A percentile compares a stretch with the other conserved stretches of the same genome.
Conservation (phyloP, 2,329 filamentous ascomycete species). For the Lecanicillium sp. region DNA sequence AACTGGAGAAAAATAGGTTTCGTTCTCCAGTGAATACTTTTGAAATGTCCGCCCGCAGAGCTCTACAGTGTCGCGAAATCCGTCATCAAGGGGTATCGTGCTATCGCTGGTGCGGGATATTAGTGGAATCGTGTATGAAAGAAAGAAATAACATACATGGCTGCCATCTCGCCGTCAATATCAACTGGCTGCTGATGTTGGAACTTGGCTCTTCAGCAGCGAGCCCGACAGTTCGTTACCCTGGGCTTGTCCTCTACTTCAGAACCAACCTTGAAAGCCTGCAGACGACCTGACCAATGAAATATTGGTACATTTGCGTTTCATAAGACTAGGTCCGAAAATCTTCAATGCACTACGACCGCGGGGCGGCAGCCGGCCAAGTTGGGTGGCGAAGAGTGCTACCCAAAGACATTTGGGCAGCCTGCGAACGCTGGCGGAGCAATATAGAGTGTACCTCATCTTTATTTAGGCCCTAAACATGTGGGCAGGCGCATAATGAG, state of each 20-base stretch:
- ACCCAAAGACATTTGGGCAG: neutral
- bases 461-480: neutral
- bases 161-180: neutral
- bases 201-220: neutral
- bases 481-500: neutral
- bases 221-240: neutral
- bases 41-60: conserved; percentile 62
- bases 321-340: too few species aligned
- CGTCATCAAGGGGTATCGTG: conserved; percentile 50
- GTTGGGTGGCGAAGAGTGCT: neutral
- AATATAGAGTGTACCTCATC: neutral
- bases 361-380: neutral
- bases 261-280: neutral
- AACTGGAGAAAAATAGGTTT: conserved; percentile 60
- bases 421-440: neutral
- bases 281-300: neutral
- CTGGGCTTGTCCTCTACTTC: neutral
- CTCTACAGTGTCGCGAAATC: conserved; percentile 52
- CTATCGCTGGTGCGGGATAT: conserved; percentile 33
- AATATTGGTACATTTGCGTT: neutral
- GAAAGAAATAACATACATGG: neutral
- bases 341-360: neutral
- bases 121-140: neutral
- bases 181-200: conserved; percentile 1
- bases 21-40: conserved; percentile 57